These are phyloP conservation scores for Myriosclerotinia duriaeana DNA, from an alignment of 2,329 filamentous ascomycete species.

Conservation along the genomic window DNA sequence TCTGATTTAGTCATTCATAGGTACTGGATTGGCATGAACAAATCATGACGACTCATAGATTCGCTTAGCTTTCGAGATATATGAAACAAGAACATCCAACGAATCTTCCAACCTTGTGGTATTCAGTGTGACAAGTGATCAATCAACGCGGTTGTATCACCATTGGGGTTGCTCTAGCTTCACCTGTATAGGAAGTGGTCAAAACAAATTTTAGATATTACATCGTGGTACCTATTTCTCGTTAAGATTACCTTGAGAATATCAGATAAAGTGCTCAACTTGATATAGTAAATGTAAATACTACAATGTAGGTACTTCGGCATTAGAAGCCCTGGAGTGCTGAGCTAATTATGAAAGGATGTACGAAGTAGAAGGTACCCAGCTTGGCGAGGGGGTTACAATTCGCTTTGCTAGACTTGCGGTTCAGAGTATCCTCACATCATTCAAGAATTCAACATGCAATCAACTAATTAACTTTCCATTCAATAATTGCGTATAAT, in stretches of 20 bases:
- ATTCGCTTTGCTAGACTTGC: too few species aligned
- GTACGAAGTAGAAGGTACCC: neutral
- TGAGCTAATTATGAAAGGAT: neutral
- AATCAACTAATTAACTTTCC: neutral
- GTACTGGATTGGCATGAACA: neutral
- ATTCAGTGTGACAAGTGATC: neutral
- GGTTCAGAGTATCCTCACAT: neutral
- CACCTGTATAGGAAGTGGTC: neutral
- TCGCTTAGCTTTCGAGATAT: neutral
- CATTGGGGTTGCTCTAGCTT: neutral
- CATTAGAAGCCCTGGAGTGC: too few species aligned
- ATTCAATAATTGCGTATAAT: neutral
- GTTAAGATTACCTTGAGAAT: neutral
- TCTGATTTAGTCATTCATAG: neutral
- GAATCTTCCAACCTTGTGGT: neutral
- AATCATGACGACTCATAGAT: neutral
- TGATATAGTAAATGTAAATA: neutral
- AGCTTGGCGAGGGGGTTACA: neutral
- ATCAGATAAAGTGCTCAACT: neutral
- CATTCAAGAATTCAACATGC: neutral
- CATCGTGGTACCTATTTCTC: neutral
- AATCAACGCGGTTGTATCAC: constrained; percentile 2
- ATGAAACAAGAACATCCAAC: neutral
- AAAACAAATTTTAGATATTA: neutral
- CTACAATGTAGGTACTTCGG: neutral